Evolutionary conservation across 2,329 filamentous ascomycete genomes (phyloP), one percentile per base, ranked within the genome.

Genomic region (Fonsecaea monophora): DNA sequence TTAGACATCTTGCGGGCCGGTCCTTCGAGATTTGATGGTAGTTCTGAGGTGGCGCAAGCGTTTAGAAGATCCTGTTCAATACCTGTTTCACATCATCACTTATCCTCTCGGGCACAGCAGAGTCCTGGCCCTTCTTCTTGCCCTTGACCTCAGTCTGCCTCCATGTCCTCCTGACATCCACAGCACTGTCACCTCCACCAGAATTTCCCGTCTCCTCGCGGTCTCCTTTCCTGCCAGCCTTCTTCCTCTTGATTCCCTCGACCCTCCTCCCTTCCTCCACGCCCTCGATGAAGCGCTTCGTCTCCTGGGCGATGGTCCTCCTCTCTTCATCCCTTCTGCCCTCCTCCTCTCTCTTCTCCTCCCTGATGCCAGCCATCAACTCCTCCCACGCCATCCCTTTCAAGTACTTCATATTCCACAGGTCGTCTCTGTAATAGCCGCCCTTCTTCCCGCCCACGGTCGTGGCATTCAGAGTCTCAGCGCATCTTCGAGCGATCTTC

Each of bases 341-440:
- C 69, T 82, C 80, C 45, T 78, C 73, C 72, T 81, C 78, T 15
- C 75, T 71, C 65, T 78, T 74, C 75, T 83, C 81, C 59, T 79
- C 72, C 67, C 78, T 76, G 18, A 82, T 75, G 55, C 79, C 78
- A 61, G 82, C 80, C 77, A 81, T 81, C 67, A 82, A 67, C 73
- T 82, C 79, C 21, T 73, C 74, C 81, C 81, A 82, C 60, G 75
- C 76, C 65, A 81, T 80, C 2, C 79, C 78, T 10, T 71, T 70
- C 55, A 82, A 71, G 64, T 82, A 82, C 62, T 80, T 81, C 75
- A 82, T 81, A 67, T 81, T 82, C 77, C 76, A 80, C 34, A 82
- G 72, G 71, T 82, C 81, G 69, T 82, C 81, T 58, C 79, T 77
- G 62, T 82, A 82, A 73, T 76, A 82, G 4, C 80, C 77, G 2